Evolutionary conservation across 331 rosid genomes (phyloP), one percentile per base, ranked within the genome.

Genomic region (Malus hybrid): DNA sequence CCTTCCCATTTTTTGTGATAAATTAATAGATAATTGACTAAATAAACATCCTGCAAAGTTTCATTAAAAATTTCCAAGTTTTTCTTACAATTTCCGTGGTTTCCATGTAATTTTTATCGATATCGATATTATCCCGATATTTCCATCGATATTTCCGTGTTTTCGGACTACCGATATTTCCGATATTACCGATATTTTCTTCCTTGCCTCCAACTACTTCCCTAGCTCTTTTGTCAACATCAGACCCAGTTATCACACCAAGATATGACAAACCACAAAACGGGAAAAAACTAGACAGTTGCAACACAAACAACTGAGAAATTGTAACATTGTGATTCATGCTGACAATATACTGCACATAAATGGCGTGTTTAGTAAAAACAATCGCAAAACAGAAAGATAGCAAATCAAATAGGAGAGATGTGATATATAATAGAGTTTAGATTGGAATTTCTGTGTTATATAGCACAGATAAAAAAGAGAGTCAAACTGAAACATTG

Each of bases 181-280:
- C n/a, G n/a, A n/a, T n/a, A n/a, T n/a, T n/a, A n/a, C n/a, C n/a
- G n/a, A n/a, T n/a, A n/a, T n/a, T n/a, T n/a, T n/a, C n/a, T n/a
- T n/a, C n/a, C n/a, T n/a, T n/a, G n/a, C n/a, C n/a, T n/a, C n/a
- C 92, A 73, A 81, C 69, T 19, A 82, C 77, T 22, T 65, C 44
- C 80, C 70, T 60, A 75, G 87, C 81, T 79, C 86, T 76, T 79
- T 80, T 69, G 77, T 86, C 90, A 27, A 86, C 84, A 69, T 87
- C 88, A 14, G 81, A 82, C 75, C 89, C 87, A 20, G 90, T 86
- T 65, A 92, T 42, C 48, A 94, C 85, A 81, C 83, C 87, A 74
- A 85, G 81, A 86, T 90, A 92, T 52, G 96, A 86, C 85, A 94
- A 84, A 73, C 89, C 93, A 84, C 99, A 90, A 80, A 72, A 83